Base-by-base conservation (phyloP, 169 alveolate species). In the Plasmodium relictum region DNA sequence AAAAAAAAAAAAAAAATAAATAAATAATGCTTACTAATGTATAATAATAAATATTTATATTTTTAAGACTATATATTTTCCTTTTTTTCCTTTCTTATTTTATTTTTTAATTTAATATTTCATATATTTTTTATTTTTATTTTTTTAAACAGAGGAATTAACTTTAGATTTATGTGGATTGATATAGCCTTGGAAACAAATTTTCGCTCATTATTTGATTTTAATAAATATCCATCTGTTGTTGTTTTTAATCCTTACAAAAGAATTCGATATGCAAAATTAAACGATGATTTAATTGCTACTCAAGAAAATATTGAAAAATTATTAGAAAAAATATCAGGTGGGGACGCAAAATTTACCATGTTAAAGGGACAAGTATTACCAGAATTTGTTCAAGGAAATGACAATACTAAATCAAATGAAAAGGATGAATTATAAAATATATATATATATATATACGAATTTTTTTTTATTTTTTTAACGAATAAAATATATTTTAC, bases 81-180 rank as follows among this genome's bases (percentile, higher is more conserved):
- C 39, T 3, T 1, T 31, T 2, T 31, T 31, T 31, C 39, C 39
- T 31, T 48, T 9, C 6, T 2, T 48, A 10, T 66, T 39, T 10
- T 26, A 22, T 14, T n/a, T 41, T n/a, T 6, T 26, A 6, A 14
- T 39, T 41, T 39, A 2, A 39, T 66, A 3, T 16, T 20, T 66
- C 2, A 26, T 62, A 6, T 22, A 3, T 24, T 18, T 69, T 0
- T 44, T 45, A 42, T 69, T 41, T 69, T 41, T 69, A 8, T 14
- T 54, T 42, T 26, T 42, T 58, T 24, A n/a, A 16, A 71, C 74
- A 94, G 95, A 52, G 97, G 97, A 0, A 73, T 93, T 10, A 92
- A 78, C 41, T 94, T 94, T 69, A 92, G 94, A 73, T 96, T 96
- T 95, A 95, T 96, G 97, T 96, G 97, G 97, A 94, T 96, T 89